Percentiles rank a stretch among this genome's conserved stretches.
Evolutionary conservation across 164 flowering plant species (phyloP).

Genomic region (Kingdonia uniflora): DNA sequence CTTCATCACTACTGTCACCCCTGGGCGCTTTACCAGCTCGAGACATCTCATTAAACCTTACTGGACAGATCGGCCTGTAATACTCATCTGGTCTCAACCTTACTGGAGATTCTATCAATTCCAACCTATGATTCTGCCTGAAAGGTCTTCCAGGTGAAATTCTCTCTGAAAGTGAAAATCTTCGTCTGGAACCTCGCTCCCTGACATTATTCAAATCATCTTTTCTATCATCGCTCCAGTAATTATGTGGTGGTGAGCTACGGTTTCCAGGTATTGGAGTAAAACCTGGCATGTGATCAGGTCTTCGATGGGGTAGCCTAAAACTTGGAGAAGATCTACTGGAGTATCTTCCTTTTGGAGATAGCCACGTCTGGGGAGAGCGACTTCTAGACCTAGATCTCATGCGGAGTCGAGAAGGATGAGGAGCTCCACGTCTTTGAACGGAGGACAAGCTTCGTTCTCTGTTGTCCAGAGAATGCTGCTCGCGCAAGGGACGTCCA

Average conservation of each 20-base stretch:
- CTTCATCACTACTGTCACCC: constrained; percentile 24
- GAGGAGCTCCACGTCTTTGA: constrained; percentile 19
- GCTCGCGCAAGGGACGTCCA: constrained; percentile 14
- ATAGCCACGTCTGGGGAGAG: constrained; percentile 32
- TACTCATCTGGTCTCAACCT: constrained; percentile 29
- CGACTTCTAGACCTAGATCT: constrained; percentile 43
- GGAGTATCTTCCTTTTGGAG: constrained; percentile 22
- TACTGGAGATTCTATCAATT: constrained; percentile 18
- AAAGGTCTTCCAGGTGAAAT: constrained; percentile 31
- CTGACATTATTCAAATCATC: constrained; percentile 21
- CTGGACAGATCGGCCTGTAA: constrained; percentile 27
- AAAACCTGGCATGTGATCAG: constrained; percentile 20
- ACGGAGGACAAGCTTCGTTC: constrained; percentile 37
- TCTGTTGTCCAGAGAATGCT: constrained; percentile 22
- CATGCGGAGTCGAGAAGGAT: constrained; percentile 14
- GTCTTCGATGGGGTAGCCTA: constrained; percentile 28
- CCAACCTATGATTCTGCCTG: constrained; percentile 20
- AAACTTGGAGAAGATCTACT: constrained; percentile 40
- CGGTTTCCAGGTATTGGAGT: constrained; percentile 21
- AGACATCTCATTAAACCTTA: constrained; percentile 23
- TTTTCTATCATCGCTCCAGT: constrained; percentile 29
- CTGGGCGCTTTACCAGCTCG: constrained; percentile 24
- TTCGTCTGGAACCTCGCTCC: constrained; percentile 23
- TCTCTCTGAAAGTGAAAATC: constrained; percentile 16
- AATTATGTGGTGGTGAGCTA: constrained; percentile 20